Percentiles rank a stretch among this genome's conserved stretches.
phyloP scores from a whole-genome alignment of 1,284 basidiomycete genomes.

The Sanguinoderma infundibulare region DNA sequence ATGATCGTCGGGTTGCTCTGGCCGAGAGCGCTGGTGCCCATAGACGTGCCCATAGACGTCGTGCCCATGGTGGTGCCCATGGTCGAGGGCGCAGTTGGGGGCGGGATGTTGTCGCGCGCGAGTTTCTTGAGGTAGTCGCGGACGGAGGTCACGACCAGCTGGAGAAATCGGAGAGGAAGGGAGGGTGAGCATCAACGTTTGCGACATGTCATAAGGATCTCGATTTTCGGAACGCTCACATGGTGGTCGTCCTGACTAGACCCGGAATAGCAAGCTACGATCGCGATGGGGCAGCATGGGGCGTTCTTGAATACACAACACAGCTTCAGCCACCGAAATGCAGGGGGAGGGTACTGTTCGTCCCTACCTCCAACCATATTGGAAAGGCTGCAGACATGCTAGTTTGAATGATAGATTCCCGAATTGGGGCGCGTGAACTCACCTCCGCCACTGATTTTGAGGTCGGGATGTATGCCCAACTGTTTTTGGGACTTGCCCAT shows the following conservation, averaged over 20 bases:
- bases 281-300: constrained; percentile 78
- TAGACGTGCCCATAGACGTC: constrained; percentile 24
- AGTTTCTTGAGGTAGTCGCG: constrained; percentile 74
- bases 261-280: constrained; percentile 83
- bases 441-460: constrained; percentile 77
- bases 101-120: constrained; percentile 38
- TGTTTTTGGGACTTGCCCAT: constrained; percentile 78
- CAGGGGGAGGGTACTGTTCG: neutral
- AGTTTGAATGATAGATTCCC: neutral
- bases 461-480: constrained; percentile 66
- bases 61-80: constrained; percentile 27
- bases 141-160: constrained; percentile 70
- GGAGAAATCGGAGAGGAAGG: neutral
- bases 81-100: constrained; percentile 20
- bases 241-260: constrained; percentile 79
- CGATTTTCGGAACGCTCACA: constrained; percentile 44
- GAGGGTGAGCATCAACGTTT: neutral
- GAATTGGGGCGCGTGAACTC: constrained; percentile 31
- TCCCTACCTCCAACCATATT: constrained; percentile 75
- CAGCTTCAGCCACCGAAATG: constrained; percentile 11
- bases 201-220: neutral
- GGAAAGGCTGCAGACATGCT: constrained; percentile 63
- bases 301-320: constrained; percentile 57
- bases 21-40: constrained; percentile 23
- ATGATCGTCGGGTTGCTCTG: constrained; percentile 21